phyloP scores from a whole-genome alignment of 345 rosid species.

The Luvunga scandens region DNA sequence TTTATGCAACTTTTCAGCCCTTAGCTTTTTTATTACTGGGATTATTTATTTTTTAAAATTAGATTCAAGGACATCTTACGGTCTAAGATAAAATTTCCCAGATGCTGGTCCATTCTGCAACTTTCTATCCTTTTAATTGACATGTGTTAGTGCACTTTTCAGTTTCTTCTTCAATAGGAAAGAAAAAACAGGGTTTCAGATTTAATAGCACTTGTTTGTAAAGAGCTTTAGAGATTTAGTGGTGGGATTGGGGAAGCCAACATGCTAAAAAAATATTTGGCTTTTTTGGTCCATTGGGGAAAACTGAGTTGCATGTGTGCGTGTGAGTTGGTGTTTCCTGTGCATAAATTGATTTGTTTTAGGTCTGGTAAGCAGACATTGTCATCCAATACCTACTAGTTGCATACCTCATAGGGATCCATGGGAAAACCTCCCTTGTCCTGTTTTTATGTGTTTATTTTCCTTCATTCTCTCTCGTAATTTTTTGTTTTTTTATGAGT shows the following conservation, averaged over 20 bases:
- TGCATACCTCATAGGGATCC: not conserved
- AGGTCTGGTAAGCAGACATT: not conserved
- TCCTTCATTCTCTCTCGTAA: not conserved
- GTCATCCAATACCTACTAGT: not conserved
- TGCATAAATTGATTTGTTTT: not conserved
- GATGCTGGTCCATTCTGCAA: not conserved
- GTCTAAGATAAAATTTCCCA: not conserved
- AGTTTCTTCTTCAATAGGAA: not conserved
- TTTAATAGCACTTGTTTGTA: not conserved
- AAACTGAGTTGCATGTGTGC: not conserved
- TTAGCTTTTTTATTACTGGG: not conserved
- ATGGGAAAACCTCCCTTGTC: not conserved
- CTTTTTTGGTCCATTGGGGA: not conserved
- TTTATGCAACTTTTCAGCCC: not conserved
- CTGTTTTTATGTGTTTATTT: not conserved
- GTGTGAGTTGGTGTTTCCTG: not conserved
- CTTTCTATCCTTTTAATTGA: not conserved
- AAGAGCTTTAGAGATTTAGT: not conserved
- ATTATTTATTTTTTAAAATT: not conserved
- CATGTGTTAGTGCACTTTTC: not conserved
- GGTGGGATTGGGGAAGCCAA: not conserved
- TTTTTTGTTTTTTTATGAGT: not conserved
- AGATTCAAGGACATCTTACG: not conserved
- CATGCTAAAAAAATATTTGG: not conserved
- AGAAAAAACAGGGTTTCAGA: not conserved